A percentile compares a stretch with the other conserved stretches of the same genome.
Conservation (phyloP, 1,284 basidiomycete species). For the Rhodotorula sp. region DNA sequence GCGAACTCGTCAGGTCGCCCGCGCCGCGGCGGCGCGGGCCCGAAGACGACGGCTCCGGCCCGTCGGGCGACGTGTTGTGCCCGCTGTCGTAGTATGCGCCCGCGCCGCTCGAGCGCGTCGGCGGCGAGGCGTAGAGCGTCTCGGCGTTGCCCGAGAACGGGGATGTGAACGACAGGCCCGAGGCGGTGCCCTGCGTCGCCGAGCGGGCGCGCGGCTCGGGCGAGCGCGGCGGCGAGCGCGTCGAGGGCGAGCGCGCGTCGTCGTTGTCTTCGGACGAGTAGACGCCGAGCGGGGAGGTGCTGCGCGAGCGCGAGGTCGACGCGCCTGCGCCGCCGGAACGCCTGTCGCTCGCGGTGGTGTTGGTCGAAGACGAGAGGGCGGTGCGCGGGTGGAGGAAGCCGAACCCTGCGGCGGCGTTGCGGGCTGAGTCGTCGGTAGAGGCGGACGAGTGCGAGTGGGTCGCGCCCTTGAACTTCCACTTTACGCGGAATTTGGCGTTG, state of each 20-base stretch:
- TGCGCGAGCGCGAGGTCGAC: background rate
- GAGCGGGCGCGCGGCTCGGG: slow-evolving; percentile 26
- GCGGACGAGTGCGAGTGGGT: slow-evolving; percentile 2
- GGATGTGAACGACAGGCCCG: slow-evolving; percentile 23
- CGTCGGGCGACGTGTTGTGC: background rate
- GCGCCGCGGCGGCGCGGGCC: slow-evolving; percentile 5
- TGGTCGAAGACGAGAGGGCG: background rate
- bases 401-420: background rate
- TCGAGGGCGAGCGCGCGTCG: background rate
- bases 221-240: slow-evolving; percentile 16
- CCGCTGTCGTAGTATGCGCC: background rate
- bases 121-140: slow-evolving; percentile 9
- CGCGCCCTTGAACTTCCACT: slow-evolving; percentile 41
- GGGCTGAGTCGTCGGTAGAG: background rate
- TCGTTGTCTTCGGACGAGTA: slow-evolving; percentile 12
- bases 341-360: background rate
- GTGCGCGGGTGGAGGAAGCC: slow-evolving; percentile 20
- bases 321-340: background rate
- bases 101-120: background rate
- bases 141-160: slow-evolving; percentile 20
- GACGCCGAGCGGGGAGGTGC: slow-evolving; percentile 2
- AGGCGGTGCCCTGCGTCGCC: background rate
- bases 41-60: background rate
- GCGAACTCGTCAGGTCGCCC: slow-evolving; percentile 12
- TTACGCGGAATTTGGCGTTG: slow-evolving; percentile 34